phyloP scores from a whole-genome alignment of 768 basidiomycete genomes.

The Strobilomyces confusus region DNA sequence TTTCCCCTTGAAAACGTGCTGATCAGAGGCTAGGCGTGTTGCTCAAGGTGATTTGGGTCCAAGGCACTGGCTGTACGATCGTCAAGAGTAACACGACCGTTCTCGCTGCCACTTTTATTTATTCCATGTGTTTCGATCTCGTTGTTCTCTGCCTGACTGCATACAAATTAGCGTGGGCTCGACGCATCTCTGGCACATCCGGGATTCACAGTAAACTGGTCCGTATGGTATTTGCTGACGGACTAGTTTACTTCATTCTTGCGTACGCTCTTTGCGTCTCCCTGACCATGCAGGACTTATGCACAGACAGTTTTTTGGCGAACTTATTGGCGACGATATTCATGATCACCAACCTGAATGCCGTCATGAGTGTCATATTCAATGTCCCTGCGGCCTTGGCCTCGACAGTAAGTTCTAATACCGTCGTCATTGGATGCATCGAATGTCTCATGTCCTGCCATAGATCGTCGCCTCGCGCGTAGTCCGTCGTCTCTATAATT shows the following conservation, averaged over 20 bases:
- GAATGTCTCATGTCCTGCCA: not conserved
- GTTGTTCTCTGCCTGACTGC: slow-evolving; percentile 55
- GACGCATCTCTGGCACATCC: slow-evolving; percentile 12
- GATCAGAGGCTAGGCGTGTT: slow-evolving; percentile 43
- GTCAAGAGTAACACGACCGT: slow-evolving; percentile 56
- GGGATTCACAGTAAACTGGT: slow-evolving; percentile 45
- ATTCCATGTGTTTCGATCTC: slow-evolving; percentile 73
- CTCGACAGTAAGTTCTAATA: slow-evolving; percentile 39
- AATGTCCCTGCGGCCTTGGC: slow-evolving; percentile 60
- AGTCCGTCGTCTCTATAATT: slow-evolving; percentile 57
- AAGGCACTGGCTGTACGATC: slow-evolving; percentile 49
- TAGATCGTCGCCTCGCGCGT: slow-evolving; percentile 59
- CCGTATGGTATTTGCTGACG: slow-evolving; percentile 65
- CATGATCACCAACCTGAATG: slow-evolving; percentile 62
- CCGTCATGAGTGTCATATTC: slow-evolving; percentile 63
- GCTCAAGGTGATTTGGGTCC: slow-evolving; percentile 54
- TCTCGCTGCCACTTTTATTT: slow-evolving; percentile 68
- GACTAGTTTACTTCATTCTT: slow-evolving; percentile 71
- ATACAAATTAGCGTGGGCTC: slow-evolving; percentile 47
- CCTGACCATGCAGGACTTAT: slow-evolving; percentile 26
- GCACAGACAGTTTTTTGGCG: slow-evolving; percentile 34
- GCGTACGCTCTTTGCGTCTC: slow-evolving; percentile 43
- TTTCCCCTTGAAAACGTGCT: not conserved
- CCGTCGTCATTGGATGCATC: not conserved
- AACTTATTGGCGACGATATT: slow-evolving; percentile 48